Evolutionary conservation across 305 asterid species (phyloP).

Genomic region (Solanum hybrid): DNA sequence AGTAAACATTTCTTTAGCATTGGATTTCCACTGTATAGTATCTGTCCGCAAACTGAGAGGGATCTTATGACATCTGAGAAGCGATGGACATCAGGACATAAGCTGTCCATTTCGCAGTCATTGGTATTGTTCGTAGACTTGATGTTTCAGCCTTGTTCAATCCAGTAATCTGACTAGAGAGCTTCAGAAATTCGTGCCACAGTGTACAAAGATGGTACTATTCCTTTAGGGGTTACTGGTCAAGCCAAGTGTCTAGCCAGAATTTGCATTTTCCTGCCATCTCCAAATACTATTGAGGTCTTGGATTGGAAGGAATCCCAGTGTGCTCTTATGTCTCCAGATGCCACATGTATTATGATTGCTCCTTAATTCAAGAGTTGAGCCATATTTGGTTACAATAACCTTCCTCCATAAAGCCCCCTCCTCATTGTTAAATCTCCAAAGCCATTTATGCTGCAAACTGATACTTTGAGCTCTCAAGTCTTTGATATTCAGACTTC

Average conservation of each 20-base stretch:
- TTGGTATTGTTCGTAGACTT: background rate
- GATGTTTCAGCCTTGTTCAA: background rate
- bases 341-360: background rate
- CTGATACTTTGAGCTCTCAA: background rate
- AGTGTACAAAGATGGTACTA: background rate
- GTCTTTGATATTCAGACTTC: background rate
- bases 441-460: background rate
- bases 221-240: background rate
- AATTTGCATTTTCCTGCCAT: background rate
- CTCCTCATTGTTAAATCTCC: background rate
- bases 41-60: background rate
- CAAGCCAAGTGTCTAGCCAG: background rate
- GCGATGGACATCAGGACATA: background rate
- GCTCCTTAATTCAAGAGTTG: background rate
- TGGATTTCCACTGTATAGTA: background rate
- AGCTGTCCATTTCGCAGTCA: background rate
- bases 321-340: background rate
- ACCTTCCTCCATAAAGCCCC: background rate
- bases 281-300: background rate
- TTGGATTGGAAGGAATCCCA: background rate
- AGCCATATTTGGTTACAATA: background rate
- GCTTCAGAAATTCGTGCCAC: background rate
- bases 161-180: background rate
- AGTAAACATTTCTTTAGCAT: background rate
- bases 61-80: background rate